Evolutionary conservation across 1,284 basidiomycete species (phyloP).

Genomic region (Ceratobasidium sp.): DNA sequence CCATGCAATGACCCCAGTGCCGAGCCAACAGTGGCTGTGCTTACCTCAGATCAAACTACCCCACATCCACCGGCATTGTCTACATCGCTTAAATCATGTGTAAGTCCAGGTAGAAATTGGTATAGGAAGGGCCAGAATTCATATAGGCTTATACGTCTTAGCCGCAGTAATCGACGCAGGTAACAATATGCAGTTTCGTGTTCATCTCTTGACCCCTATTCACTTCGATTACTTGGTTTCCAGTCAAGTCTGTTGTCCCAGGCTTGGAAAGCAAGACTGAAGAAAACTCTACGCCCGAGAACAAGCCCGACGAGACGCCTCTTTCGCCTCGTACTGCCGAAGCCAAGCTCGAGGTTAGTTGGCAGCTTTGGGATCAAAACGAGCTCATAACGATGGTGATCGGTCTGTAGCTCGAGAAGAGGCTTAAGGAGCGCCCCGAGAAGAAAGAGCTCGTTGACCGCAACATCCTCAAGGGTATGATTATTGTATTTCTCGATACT

Average conservation of each 20-base stretch:
- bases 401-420: constrained; percentile 62
- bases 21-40: not conserved
- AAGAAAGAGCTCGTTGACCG: constrained; percentile 72
- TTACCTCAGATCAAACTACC: not conserved
- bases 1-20: not conserved
- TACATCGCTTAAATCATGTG: not conserved
- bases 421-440: constrained; percentile 63
- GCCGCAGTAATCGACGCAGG: constrained; percentile 33
- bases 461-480: constrained; percentile 76
- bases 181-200: not conserved
- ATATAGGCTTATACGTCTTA: not conserved
- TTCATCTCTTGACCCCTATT: not conserved
- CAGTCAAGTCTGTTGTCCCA: constrained; percentile 28
- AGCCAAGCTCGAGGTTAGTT: constrained; percentile 25
- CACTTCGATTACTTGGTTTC: not conserved
- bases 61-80: constrained; percentile 1
- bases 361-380: not conserved
- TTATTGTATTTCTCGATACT: constrained; percentile 3
- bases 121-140: not conserved
- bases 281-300: not conserved
- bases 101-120: not conserved
- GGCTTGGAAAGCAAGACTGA: constrained; percentile 1
- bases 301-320: constrained; percentile 42
- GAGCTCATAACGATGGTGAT: constrained; percentile 8
- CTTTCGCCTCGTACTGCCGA: constrained; percentile 24